phyloP scores from a whole-genome alignment of 2,329 filamentous ascomycete genomes.

The Fusarium miscanthi region DNA sequence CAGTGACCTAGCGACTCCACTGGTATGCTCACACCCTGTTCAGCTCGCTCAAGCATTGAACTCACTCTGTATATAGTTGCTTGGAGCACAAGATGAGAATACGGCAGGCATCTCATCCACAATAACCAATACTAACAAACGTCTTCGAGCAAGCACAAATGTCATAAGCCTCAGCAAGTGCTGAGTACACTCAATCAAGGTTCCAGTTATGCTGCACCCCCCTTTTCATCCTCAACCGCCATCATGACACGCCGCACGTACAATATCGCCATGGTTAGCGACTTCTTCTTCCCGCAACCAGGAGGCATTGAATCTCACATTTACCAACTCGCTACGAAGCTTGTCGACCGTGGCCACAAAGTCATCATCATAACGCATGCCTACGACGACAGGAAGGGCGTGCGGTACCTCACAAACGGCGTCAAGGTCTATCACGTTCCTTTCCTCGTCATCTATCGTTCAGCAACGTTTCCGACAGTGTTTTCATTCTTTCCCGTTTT shows the following conservation, averaged over 20 bases:
- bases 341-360: conserved; percentile 97
- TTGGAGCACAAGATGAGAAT: conserved; percentile 19
- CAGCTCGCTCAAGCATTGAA: conserved; percentile 21
- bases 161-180: conserved; percentile 7
- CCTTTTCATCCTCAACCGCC: conserved; percentile 39
- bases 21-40: conserved; percentile 4
- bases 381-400: conserved; percentile 88
- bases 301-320: conserved; percentile 98
- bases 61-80: conserved; percentile 25
- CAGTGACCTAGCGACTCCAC: conserved; percentile 24
- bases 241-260: conserved; percentile 68
- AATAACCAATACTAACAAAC: neutral
- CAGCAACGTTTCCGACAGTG: conserved; percentile 93
- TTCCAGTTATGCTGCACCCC: conserved; percentile 29
- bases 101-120: conserved; percentile 17
- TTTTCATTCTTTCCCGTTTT: conserved; percentile 99
- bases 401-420: conserved; percentile 96
- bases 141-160: neutral
- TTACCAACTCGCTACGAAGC: conserved; percentile 95
- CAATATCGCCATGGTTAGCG: conserved; percentile 91
- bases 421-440: conserved; percentile 98
- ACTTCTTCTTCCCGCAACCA: conserved; percentile 99
- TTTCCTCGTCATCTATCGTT: conserved; percentile 94
- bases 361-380: conserved; percentile 98
- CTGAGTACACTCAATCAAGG: neutral